Evolutionary conservation across 2,329 filamentous ascomycete genomes (phyloP).

Genomic region (Tolypocladium guangdongense): DNA sequence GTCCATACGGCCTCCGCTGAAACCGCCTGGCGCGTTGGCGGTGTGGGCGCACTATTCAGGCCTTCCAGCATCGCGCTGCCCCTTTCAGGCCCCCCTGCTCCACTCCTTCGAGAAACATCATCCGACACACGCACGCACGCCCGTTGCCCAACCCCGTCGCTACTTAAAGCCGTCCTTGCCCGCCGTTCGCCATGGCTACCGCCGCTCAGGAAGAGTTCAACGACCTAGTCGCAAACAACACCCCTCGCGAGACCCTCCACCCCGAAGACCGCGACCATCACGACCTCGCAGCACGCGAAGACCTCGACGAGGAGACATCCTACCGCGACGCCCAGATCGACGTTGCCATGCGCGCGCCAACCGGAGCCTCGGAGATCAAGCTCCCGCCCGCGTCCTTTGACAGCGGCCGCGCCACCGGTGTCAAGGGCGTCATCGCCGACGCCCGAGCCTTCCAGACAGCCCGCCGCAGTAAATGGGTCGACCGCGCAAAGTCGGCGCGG

Average conservation of each 20-base stretch:
- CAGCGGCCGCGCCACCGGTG: slow-evolving; percentile 62
- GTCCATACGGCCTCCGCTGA: background rate
- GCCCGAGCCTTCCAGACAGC: slow-evolving; percentile 67
- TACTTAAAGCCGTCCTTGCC: background rate
- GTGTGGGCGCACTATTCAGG: background rate
- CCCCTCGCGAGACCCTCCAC: slow-evolving; percentile 33
- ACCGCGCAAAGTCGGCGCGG: slow-evolving; percentile 39
- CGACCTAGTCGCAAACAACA: slow-evolving; percentile 47
- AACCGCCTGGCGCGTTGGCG: background rate
- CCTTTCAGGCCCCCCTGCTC: slow-evolving; percentile 11
- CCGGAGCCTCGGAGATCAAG: slow-evolving; percentile 39
- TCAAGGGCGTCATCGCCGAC: slow-evolving; percentile 81
- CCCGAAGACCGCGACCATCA: slow-evolving; percentile 47
- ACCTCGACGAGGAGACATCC: slow-evolving; percentile 45
- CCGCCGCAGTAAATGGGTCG: slow-evolving; percentile 43
- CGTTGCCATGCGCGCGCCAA: slow-evolving; percentile 54
- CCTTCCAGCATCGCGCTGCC: background rate
- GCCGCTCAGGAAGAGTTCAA: slow-evolving; percentile 59
- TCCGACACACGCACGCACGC: background rate
- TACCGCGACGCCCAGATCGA: slow-evolving; percentile 46
- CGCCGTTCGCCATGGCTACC: slow-evolving; percentile 41
- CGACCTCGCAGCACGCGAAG: slow-evolving; percentile 38
- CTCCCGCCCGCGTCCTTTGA: slow-evolving; percentile 54
- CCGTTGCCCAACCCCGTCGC: background rate
- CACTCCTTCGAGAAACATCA: slow-evolving; percentile 2